phyloP scores from a whole-genome alignment of 225 moss, liverwort and hornwort genomes.

The Antitrichia curtipendula region DNA sequence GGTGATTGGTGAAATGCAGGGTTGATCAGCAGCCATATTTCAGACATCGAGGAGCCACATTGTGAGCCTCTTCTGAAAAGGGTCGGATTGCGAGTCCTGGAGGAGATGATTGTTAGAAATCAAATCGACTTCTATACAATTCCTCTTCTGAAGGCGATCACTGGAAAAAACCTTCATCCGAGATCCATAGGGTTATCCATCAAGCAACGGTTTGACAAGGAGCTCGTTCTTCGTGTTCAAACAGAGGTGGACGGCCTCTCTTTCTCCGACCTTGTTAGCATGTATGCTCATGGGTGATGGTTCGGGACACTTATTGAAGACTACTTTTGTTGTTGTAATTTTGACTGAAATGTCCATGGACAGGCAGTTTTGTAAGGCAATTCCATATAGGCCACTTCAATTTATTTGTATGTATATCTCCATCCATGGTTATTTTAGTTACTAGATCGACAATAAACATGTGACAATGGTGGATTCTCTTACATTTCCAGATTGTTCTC shows the following conservation, averaged over 20 bases:
- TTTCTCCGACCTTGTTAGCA: conserved; percentile 20
- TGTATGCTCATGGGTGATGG: background rate
- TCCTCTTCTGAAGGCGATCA: conserved; percentile 21
- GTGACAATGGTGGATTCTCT: background rate
- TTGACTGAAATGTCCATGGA: background rate
- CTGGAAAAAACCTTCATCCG: background rate
- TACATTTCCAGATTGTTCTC: conserved; percentile 52
- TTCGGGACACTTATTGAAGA: background rate
- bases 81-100: conserved; percentile 45
- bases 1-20: conserved; percentile 9
- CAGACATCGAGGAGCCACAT: conserved; percentile 50
- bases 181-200: conserved; percentile 7
- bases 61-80: conserved; percentile 41
- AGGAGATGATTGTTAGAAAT: conserved; percentile 28
- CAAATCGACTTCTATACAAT: conserved; percentile 32
- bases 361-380: background rate
- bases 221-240: conserved; percentile 55
- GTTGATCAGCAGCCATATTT: conserved; percentile 10
- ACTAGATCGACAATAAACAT: background rate
- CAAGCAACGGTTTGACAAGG: conserved; percentile 43
- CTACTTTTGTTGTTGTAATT: background rate
- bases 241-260: conserved; percentile 54
- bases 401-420: background rate
- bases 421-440: background rate
- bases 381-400: background rate